A percentile compares a stretch with the other conserved stretches of the same genome.
phyloP scores from a whole-genome alignment of 805 yeast species.

The Sugiyamaella lignohabitans region DNA sequence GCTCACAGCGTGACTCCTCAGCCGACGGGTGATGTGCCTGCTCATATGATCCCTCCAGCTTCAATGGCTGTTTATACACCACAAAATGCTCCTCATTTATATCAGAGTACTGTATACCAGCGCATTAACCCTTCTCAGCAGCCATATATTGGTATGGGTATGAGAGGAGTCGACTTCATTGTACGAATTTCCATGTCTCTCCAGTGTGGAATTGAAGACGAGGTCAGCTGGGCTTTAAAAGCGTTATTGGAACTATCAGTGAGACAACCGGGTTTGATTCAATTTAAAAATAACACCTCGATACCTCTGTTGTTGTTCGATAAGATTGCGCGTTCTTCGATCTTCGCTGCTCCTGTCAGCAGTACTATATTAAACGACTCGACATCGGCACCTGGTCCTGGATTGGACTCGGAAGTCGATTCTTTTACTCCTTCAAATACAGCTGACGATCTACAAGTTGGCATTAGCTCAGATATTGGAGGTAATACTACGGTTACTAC shows the following conservation, averaged over 20 bases:
- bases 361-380: no score
- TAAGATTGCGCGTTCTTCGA: background rate
- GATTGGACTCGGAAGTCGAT: background rate
- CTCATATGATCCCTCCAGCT: conserved; percentile 11
- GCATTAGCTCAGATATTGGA: no score
- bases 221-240: conserved; percentile 65
- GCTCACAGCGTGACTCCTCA: background rate
- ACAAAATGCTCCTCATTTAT: conserved; percentile 26
- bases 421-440: background rate
- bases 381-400: no score
- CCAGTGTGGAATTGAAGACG: conserved; percentile 55
- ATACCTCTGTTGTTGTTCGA: conserved; percentile 4
- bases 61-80: conserved; percentile 33
- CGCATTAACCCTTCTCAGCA: conserved; percentile 7
- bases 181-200: conserved; percentile 67
- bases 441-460: conserved; percentile 27
- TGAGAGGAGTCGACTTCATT: conserved; percentile 56
- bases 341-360: background rate
- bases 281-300: conserved; percentile 35
- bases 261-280: conserved; percentile 44
- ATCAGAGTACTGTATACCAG: conserved; percentile 24
- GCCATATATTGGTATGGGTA: conserved; percentile 27
- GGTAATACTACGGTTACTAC: background rate
- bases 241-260: conserved; percentile 43
- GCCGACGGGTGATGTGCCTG: background rate